These are phyloP conservation scores for Zygosaccharomyces kombuchaensis DNA, from an alignment of 805 yeast genomes.

Conservation along the genomic window DNA sequence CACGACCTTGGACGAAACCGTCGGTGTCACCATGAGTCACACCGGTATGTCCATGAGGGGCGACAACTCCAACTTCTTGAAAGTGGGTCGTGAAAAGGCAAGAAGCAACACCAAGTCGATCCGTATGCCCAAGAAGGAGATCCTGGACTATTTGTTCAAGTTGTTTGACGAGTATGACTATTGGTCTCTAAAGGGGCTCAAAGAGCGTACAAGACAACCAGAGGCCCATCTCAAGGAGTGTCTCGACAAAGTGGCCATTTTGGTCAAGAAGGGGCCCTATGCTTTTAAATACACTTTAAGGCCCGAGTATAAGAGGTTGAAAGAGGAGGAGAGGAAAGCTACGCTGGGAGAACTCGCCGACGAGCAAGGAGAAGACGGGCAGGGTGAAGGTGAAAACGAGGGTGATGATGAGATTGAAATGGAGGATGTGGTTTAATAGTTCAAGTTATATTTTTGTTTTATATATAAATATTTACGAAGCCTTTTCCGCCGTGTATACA, in stretches of 20 bases:
- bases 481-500: not conserved
- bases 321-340: constrained; percentile 71
- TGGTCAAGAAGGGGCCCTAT: constrained; percentile 93
- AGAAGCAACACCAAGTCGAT: constrained; percentile 62
- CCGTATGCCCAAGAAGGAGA: constrained; percentile 88
- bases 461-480: not conserved
- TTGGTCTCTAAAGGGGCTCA: constrained; percentile 92
- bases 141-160: constrained; percentile 81
- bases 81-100: constrained; percentile 45
- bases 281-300: constrained; percentile 86
- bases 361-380: constrained; percentile 21
- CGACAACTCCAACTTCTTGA: constrained; percentile 67
- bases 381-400: constrained; percentile 43
- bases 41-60: constrained; percentile 79
- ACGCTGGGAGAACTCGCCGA: constrained; percentile 49
- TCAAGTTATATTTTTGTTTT: not conserved
- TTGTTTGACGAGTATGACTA: constrained; percentile 92
- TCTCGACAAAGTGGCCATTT: constrained; percentile 79
- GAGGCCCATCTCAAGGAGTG: constrained; percentile 89
- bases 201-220: constrained; percentile 93
- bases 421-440: constrained; percentile 59
- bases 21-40: constrained; percentile 83
- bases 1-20: constrained; percentile 69
- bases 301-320: constrained; percentile 80
- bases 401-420: constrained; percentile 65